Evolutionary conservation across 148 eudicot genomes (phyloP).

Genomic region (Rhododendron vialii): DNA sequence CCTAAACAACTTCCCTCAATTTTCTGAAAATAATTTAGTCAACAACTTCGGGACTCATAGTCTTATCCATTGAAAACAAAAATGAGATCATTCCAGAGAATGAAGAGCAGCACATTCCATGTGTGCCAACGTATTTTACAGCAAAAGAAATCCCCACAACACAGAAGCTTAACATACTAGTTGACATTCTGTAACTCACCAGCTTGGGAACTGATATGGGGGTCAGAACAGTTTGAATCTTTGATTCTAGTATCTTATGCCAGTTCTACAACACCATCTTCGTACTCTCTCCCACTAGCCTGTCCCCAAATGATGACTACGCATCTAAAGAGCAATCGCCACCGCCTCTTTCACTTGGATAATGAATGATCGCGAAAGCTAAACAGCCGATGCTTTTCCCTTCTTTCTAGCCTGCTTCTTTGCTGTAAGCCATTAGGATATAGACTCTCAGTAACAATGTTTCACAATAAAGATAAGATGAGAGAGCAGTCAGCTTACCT

Average conservation of each 20-base stretch:
- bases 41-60: not conserved
- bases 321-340: not conserved
- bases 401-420: conserved; percentile 54
- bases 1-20: no score
- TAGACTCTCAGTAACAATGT: not conserved
- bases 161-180: not conserved
- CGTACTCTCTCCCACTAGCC: not conserved
- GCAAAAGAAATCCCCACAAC: not conserved
- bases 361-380: not conserved
- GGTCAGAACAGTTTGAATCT: not conserved
- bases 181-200: not conserved
- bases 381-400: conserved; percentile 19
- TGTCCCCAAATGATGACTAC: not conserved
- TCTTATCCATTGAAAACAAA: not conserved
- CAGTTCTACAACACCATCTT: not conserved
- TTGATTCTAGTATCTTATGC: not conserved
- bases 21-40: not conserved
- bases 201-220: not conserved
- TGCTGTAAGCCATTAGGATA: conserved; percentile 23
- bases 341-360: not conserved
- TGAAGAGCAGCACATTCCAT: not conserved
- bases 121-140: not conserved
- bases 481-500: conserved; percentile 25
- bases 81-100: not conserved
- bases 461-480: not conserved